phyloP scores from a whole-genome alignment of 2,329 filamentous ascomycete species.

The Septoria linicola region DNA sequence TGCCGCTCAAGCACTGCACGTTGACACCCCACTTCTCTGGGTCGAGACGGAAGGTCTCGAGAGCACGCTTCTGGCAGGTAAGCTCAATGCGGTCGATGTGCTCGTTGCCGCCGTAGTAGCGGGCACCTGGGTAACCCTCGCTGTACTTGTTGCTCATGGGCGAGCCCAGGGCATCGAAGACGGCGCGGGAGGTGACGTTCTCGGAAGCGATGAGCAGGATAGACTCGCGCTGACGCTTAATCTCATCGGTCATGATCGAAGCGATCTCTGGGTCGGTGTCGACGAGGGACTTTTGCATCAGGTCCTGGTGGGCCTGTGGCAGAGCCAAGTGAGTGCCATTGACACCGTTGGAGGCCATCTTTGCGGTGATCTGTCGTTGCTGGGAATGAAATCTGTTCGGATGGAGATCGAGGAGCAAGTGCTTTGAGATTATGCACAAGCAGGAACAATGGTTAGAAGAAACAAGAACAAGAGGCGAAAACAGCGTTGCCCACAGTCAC shows the following conservation, averaged over 20 bases:
- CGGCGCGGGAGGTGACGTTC: conserved; percentile 97
- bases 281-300: conserved; percentile 92
- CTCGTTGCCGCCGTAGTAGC: conserved; percentile 99
- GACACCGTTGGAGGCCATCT: conserved; percentile 32
- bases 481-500: not conserved
- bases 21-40: conserved; percentile 95
- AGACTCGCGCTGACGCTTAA: conserved; percentile 95
- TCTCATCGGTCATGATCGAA: conserved; percentile 93
- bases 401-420: not conserved
- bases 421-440: not conserved
- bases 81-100: conserved; percentile 96
- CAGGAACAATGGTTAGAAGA: not conserved
- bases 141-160: conserved; percentile 98
- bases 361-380: conserved; percentile 7
- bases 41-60: conserved; percentile 86
- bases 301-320: conserved; percentile 65
- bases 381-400: not conserved
- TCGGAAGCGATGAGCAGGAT: conserved; percentile 98
- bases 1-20: conserved; percentile 86
- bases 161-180: conserved; percentile 93
- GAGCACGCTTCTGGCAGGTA: conserved; percentile 89
- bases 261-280: conserved; percentile 93
- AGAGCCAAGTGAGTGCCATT: conserved; percentile 52
- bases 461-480: not conserved
- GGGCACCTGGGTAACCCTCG: conserved; percentile 94